A percentile compares a stretch with the other conserved stretches of the same genome.
phyloP scores from a whole-genome alignment of 2,329 filamentous ascomycete genomes.

The Ceratocystis harringtonii region DNA sequence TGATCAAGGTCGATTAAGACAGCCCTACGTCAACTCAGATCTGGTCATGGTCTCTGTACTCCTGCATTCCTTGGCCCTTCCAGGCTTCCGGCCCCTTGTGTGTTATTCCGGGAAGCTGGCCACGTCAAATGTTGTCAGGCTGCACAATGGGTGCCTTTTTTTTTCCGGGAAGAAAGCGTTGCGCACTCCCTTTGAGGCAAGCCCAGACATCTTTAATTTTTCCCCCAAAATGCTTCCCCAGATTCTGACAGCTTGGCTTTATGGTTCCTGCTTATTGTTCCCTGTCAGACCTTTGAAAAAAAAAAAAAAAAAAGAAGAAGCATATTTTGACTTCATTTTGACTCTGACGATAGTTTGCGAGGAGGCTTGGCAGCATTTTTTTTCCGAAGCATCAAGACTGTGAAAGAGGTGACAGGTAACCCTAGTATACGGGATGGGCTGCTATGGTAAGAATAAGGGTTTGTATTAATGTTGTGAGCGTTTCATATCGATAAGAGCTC shows the following conservation, averaged over 20 bases:
- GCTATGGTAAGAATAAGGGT: neutral
- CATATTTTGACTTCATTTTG: constrained; percentile 1
- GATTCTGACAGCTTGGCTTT: neutral
- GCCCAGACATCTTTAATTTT: neutral
- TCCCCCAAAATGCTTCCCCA: neutral
- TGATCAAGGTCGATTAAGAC: neutral
- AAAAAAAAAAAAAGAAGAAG: neutral
- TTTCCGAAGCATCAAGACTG: neutral
- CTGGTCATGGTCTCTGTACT: neutral
- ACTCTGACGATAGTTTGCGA: neutral
- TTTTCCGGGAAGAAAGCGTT: neutral
- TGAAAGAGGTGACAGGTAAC: neutral
- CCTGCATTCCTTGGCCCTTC: neutral
- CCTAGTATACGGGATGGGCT: neutral
- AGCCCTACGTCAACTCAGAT: neutral
- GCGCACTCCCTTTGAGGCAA: neutral
- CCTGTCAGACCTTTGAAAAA: neutral
- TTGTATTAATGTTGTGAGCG: neutral
- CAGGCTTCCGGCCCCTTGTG: neutral
- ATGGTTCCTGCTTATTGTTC: neutral
- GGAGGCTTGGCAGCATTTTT: neutral
- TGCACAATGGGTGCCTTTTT: neutral
- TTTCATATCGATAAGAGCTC: neutral
- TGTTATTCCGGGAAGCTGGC: neutral
- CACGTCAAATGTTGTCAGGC: neutral